phyloP scores from a whole-genome alignment of 2,329 filamentous ascomycete genomes.

The Cephalotrichum gorgonifer region DNA sequence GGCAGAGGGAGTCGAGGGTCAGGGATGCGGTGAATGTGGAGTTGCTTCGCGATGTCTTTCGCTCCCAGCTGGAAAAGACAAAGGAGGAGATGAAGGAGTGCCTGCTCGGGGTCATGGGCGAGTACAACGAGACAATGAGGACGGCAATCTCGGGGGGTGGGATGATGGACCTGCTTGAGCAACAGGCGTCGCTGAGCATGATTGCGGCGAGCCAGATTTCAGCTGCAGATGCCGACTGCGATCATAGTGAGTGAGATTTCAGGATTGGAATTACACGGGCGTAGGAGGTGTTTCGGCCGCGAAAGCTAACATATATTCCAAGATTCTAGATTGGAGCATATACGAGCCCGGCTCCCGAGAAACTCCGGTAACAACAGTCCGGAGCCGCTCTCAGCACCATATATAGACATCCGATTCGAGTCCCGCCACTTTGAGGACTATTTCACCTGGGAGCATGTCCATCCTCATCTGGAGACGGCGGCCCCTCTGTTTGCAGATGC shows the following conservation, averaged over 20 bases:
- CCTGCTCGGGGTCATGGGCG: neutral
- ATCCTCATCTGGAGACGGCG: neutral
- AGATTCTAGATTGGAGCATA: neutral
- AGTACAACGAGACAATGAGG: neutral
- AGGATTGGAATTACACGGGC: neutral
- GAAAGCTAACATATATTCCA: neutral
- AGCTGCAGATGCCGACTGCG: neutral
- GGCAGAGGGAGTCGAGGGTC: neutral
- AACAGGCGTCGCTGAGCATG: neutral
- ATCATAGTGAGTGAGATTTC: neutral
- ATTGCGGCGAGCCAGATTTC: neutral
- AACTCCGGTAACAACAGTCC: neutral
- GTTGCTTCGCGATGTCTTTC: neutral
- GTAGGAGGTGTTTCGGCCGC: too few species aligned
- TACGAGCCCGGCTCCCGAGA: neutral
- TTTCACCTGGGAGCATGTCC: slow-evolving; percentile 7
- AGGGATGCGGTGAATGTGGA: neutral
- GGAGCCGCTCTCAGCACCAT: neutral
- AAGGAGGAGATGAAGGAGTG: neutral
- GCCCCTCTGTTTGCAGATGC: slow-evolving; percentile 4
- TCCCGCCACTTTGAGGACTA: slow-evolving; percentile 9
- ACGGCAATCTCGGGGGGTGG: neutral
- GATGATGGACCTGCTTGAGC: neutral
- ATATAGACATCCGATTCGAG: slow-evolving; percentile 5
- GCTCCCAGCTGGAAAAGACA: neutral